These are phyloP conservation scores for Rhipidocladum racemiflorum DNA, from an alignment of 176 grass and related monocot genomes.

Conservation along the genomic window DNA sequence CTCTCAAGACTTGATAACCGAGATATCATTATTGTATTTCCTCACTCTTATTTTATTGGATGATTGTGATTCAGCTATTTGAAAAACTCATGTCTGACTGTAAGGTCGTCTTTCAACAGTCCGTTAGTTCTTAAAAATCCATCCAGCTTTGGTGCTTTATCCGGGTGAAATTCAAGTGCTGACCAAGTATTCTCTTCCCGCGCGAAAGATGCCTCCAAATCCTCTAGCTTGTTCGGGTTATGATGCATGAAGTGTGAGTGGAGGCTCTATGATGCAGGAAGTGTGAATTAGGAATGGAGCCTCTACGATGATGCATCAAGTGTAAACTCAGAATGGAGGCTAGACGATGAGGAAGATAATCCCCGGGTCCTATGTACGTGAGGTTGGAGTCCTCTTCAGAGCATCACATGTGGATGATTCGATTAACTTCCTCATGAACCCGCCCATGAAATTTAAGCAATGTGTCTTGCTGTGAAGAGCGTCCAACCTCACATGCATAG, in stretches of 20 bases:
- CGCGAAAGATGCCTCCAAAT: neutral
- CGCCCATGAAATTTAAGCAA: too few relatives aligned
- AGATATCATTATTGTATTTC: neutral
- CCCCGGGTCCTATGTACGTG: too few relatives aligned
- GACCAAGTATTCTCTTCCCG: neutral
- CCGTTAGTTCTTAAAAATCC: neutral
- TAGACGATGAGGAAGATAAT: neutral
- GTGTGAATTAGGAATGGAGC: neutral
- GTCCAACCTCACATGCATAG: too few relatives aligned
- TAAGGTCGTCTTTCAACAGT: neutral
- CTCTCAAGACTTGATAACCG: neutral
- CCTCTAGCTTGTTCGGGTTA: neutral
- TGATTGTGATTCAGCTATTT: neutral
- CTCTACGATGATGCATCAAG: too few relatives aligned
- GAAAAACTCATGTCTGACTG: neutral
- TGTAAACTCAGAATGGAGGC: neutral
- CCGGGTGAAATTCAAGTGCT: neutral
- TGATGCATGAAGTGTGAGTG: neutral
- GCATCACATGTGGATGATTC: too few relatives aligned
- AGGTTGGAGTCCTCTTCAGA: too few relatives aligned
- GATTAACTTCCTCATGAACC: too few relatives aligned
- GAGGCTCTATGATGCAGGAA: neutral
- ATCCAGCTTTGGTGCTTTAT: neutral
- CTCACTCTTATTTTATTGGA: neutral
- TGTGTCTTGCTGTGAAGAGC: too few relatives aligned